Conservation (phyloP, 345 rosid species). For the Arabidopsis thaliana region TAIR10.1 NC_003076.8:19722001-19722500, state of each 20-base stretch:
- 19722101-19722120: background rate
- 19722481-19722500: slow-evolving; percentile 74
- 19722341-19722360: slow-evolving; percentile 97
- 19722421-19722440: slow-evolving; percentile 25
- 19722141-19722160: slow-evolving; percentile 67
- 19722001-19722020: slow-evolving; percentile 61
- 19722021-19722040: slow-evolving; percentile 16
- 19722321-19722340: slow-evolving; percentile 97
- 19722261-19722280: slow-evolving; percentile 61
- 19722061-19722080: slow-evolving; percentile 14
- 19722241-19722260: slow-evolving; percentile 1
- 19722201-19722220: slow-evolving; percentile 18
- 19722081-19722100: slow-evolving; percentile 4
- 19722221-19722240: background rate
- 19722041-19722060: slow-evolving; percentile 5
- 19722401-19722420: slow-evolving; percentile 35
- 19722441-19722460: slow-evolving; percentile 9
- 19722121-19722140: slow-evolving; percentile 89
- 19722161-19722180: slow-evolving; percentile 86
- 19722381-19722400: slow-evolving; percentile 74
- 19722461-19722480: slow-evolving; percentile 45
- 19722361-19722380: slow-evolving; percentile 75
- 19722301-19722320: slow-evolving; percentile 88
- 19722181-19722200: slow-evolving; percentile 25
- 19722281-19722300: slow-evolving; percentile 89